These are phyloP conservation scores for Saprolegnia parasitica DNA, from an alignment of 352 stramenopile species.

Conservation along the genomic window DNA sequence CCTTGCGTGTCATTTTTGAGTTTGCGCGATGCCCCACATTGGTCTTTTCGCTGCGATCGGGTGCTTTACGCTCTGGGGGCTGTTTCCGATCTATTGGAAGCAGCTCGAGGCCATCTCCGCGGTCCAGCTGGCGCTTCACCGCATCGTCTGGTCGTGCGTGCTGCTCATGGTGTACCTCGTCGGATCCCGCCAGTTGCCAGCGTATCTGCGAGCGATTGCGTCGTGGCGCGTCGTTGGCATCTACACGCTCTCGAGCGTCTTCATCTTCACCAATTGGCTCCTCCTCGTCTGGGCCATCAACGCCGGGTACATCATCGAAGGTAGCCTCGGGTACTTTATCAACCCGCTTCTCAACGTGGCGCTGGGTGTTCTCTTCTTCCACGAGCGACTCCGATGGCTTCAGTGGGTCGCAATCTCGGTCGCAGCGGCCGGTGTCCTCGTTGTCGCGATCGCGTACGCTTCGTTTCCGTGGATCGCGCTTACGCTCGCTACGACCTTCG, in stretches of 20 bases:
- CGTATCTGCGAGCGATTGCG: neutral
- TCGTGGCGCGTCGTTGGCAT: conserved; percentile 3
- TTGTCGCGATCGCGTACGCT: conserved; percentile 17
- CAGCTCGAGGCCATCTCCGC: conserved; percentile 12
- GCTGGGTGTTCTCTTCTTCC: conserved; percentile 15
- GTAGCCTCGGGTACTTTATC: conserved; percentile 27
- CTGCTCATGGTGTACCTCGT: conserved; percentile 17
- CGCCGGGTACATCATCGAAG: conserved; percentile 20
- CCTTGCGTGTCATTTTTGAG: neutral
- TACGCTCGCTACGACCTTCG: neutral
- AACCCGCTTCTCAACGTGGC: conserved; percentile 21
- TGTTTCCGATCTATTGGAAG: conserved; percentile 28
- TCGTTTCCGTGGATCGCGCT: conserved; percentile 18
- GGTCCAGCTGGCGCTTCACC: conserved; percentile 17
- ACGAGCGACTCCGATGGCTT: conserved; percentile 2
- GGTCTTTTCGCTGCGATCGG: neutral
- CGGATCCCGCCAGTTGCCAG: conserved; percentile 1
- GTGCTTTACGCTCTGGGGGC: conserved; percentile 14
- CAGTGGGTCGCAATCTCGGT: conserved; percentile 16
- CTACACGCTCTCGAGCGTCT: neutral
- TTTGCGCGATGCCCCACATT: neutral
- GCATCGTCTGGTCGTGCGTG: conserved; percentile 17
- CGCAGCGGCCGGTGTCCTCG: conserved; percentile 1
- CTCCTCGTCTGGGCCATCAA: conserved; percentile 27
- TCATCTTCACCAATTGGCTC: conserved; percentile 21